Conservation (phyloP, 768 basidiomycete genomes). For the Lactarius pseudohatsudake region DNA sequence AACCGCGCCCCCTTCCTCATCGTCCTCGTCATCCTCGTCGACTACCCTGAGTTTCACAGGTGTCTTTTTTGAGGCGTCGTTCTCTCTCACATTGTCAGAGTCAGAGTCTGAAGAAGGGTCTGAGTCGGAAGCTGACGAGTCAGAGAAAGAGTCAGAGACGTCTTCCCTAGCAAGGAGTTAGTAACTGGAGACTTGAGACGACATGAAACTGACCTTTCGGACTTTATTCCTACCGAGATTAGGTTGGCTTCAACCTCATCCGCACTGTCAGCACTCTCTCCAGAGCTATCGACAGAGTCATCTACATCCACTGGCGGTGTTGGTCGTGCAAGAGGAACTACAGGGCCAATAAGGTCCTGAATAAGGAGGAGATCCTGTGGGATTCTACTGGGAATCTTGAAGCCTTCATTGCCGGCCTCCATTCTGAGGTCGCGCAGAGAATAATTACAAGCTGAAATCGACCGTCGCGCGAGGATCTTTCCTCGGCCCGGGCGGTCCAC, state of each 20-base stretch:
- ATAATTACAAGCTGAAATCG: neutral
- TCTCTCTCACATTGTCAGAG: constrained; percentile 34
- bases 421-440: neutral
- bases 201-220: constrained; percentile 11
- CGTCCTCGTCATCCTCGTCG: constrained; percentile 36
- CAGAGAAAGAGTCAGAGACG: constrained; percentile 38
- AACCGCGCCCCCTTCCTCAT: constrained; percentile 59
- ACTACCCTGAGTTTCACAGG: neutral
- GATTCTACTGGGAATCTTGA: constrained; percentile 60
- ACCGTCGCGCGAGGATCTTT: neutral
- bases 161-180: constrained; percentile 11
- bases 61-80: neutral
- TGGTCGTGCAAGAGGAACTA: constrained; percentile 17
- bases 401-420: constrained; percentile 32
- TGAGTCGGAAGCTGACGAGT: constrained; percentile 37
- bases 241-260: constrained; percentile 67
- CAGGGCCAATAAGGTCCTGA: constrained; percentile 56
- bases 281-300: constrained; percentile 54
- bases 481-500: constrained; percentile 3
- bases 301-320: constrained; percentile 34
- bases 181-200: neutral
- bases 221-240: constrained; percentile 38
- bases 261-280: constrained; percentile 54
- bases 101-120: constrained; percentile 39
- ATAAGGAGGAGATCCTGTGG: constrained; percentile 79